Evolutionary conservation across 2,329 filamentous ascomycete species (phyloP), one percentile per base, ranked within the genome.

Genomic region (Sporothrix pallida): DNA sequence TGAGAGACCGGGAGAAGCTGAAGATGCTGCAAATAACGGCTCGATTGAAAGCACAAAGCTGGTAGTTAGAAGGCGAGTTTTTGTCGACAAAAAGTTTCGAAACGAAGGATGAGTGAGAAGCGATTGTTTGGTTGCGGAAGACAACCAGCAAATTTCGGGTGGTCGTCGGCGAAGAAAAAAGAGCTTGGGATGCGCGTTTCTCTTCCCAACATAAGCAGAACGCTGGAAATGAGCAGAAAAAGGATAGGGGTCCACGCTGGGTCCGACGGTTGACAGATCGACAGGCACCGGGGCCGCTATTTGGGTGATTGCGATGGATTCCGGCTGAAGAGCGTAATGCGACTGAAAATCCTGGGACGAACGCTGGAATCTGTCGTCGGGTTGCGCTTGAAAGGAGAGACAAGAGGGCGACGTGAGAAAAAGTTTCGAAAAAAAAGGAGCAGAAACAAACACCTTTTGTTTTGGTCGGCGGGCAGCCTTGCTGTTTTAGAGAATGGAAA

Each of bases 401-500:
- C 23, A 37, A 8, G 48, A n/a, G 23, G 23, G 52, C 52, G 52
- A 56, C 8, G 46, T 20, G 48, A 20, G 26, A 20, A 42, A 10
- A 20, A 54, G 31, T 37, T 37, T 37, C 4, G n/a, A 52, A 69
- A 54, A 68, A 31, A 26, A 12, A 46, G n/a, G n/a, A 31, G 42
- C 17, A 54, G 26, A 20, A 42, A n/a, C 15, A 20, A 15, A 50
- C 20, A 31, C 44, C 63, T 37, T 65, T 48, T 23, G 23, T 13
- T 52, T 68, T 52, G 60, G 7, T 26, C 26, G 65, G 46, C 17
- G 65, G 65, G 26, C 23, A 46, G 46, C 17, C 7, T 68, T 68
- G 65, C 23, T 68, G 31, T 68, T 68, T 50, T 68, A 52, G 48
- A 68, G 46, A 68, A 68, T 68, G 23, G 23, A 68, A 68, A n/a